Percentiles rank a stretch among this genome's conserved stretches.
These are phyloP conservation scores for Dothideomycetes sp. DNA, from an alignment of 2,329 filamentous ascomycete species.

Conservation along the genomic window DNA sequence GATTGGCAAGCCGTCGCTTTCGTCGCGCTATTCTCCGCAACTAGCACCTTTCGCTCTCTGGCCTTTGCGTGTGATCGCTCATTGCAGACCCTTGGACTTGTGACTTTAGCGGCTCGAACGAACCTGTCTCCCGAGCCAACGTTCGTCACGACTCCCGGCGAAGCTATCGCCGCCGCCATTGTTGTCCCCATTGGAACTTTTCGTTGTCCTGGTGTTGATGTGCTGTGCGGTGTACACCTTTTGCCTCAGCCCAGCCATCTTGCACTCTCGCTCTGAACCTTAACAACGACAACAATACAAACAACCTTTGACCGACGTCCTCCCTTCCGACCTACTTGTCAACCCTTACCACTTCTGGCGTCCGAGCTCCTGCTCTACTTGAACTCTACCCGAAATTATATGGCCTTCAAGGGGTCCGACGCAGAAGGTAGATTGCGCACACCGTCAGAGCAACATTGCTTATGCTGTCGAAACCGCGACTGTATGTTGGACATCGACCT, in stretches of 20 bases:
- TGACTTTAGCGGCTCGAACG: not conserved
- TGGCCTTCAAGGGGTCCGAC: constrained; percentile 3
- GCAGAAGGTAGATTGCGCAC: not conserved
- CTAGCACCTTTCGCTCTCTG: not conserved
- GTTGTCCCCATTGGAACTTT: not conserved
- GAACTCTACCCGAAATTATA: constrained; percentile 7
- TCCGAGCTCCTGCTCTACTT: not conserved
- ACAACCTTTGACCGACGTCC: not conserved
- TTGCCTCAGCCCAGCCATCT: not conserved
- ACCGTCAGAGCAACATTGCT: not conserved
- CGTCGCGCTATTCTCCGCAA: not conserved
- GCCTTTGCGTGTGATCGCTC: constrained; percentile 2
- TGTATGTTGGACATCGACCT: not conserved
- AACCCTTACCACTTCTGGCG: too few species aligned
- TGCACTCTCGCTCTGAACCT: not conserved
- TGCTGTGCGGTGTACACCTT: not conserved
- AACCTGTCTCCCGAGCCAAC: not conserved
- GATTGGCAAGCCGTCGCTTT: not conserved
- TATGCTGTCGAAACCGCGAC: not conserved
- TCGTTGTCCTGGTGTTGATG: not conserved
- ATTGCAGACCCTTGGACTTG: not conserved
- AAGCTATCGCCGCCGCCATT: not conserved
- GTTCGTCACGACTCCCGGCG: not conserved
- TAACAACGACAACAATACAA: too few species aligned
- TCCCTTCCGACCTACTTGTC: too few species aligned